Evolutionary conservation across 805 yeast genomes (phyloP).

Genomic region (Starmerella tilneyi): DNA sequence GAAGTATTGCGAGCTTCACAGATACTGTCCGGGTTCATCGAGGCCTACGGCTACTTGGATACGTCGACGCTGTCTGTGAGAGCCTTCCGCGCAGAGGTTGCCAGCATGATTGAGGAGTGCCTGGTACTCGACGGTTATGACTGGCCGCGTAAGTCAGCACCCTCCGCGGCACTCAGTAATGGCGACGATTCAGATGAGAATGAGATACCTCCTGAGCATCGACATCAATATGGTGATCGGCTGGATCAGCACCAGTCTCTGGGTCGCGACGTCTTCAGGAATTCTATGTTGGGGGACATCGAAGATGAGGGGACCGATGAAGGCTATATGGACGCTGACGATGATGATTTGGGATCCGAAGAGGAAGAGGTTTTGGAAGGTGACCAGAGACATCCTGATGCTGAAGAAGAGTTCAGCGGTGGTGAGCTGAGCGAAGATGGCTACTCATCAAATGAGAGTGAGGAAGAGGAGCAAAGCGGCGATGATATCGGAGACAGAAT

Average conservation of each 20-base stretch:
- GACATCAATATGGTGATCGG: background rate
- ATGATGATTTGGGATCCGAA: conserved; percentile 21
- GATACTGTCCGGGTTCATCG: background rate
- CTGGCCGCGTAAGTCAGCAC: background rate
- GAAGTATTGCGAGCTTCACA: background rate
- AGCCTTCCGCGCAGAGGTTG: background rate
- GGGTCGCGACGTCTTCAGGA: conserved; percentile 48
- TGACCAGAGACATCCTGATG: no score
- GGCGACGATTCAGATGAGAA: conserved; percentile 5
- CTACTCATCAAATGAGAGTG: no score
- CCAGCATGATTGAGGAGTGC: background rate
- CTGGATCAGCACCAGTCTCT: no score
- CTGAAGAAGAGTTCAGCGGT: no score
- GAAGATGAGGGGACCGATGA: conserved; percentile 33
- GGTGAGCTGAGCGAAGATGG: no score
- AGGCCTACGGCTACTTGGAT: background rate
- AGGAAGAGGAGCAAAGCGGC: conserved; percentile 15
- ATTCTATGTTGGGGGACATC: conserved; percentile 72
- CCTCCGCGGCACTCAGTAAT: background rate
- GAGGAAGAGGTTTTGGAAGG: conserved; percentile 26
- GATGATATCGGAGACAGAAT: conserved; percentile 21
- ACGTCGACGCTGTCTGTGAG: background rate
- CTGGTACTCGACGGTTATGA: background rate
- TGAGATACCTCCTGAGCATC: background rate
- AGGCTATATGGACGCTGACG: conserved; percentile 31